Conservation (phyloP, 805 yeast genomes). For the Candida methanosorbosa region DNA sequence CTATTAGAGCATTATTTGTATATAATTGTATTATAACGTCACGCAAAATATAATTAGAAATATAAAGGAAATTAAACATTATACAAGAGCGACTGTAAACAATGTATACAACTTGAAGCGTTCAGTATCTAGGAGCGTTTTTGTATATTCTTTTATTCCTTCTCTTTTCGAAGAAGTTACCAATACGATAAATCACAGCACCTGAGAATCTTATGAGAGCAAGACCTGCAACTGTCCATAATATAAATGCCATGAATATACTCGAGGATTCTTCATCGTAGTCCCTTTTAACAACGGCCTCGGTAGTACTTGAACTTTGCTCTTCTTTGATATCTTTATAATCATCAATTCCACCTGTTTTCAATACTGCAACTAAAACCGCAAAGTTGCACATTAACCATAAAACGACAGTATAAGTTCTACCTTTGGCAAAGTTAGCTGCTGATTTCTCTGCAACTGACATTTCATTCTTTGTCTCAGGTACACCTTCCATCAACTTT, state of each 20-base stretch:
- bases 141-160: no score
- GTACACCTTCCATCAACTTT: conserved; percentile 6
- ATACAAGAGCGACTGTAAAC: no score
- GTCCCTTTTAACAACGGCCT: conserved; percentile 28
- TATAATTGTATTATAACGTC: no score
- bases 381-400: conserved; percentile 85
- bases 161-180: conserved; percentile 12
- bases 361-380: conserved; percentile 70
- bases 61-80: no score
- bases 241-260: conserved; percentile 68
- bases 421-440: conserved; percentile 80
- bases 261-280: conserved; percentile 12
- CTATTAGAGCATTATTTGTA: no score
- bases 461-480: conserved; percentile 27
- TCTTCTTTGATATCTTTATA: conserved; percentile 13
- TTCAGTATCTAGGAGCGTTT: no score
- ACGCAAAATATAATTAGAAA: no score
- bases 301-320: conserved; percentile 8
- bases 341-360: conserved; percentile 68
- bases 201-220: conserved; percentile 78
- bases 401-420: conserved; percentile 78
- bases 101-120: neutral
- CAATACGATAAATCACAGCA: conserved; percentile 41
- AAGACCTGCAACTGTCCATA: conserved; percentile 87
- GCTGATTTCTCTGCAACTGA: conserved; percentile 33